phyloP scores from a whole-genome alignment of 2,329 filamentous ascomycete species.

The Venturia carpophila region DNA sequence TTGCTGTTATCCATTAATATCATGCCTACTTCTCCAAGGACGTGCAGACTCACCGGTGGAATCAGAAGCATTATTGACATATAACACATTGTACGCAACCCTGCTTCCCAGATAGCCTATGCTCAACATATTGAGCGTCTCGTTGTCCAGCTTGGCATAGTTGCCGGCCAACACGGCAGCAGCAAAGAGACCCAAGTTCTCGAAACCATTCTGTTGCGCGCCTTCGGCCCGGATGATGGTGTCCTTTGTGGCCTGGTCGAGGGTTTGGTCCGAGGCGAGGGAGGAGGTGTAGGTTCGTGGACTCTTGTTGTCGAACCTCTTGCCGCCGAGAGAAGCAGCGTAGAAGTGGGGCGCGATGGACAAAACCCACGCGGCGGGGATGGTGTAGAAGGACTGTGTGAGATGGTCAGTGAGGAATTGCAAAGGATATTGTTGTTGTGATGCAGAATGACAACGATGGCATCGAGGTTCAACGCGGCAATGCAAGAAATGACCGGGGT shows the following conservation, averaged over 20 bases:
- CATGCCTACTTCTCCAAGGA: not conserved
- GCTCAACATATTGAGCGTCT: conserved; percentile 25
- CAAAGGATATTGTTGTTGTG: not conserved
- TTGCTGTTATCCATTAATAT: conserved; percentile 16
- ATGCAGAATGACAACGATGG: too few species aligned
- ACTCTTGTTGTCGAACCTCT: conserved; percentile 24
- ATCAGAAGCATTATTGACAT: conserved; percentile 24
- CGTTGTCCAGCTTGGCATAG: conserved; percentile 27
- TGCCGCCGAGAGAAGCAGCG: conserved; percentile 21
- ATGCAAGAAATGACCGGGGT: not conserved
- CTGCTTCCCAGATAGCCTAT: conserved; percentile 25
- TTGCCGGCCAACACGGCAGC: conserved; percentile 34
- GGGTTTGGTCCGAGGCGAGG: conserved; percentile 26
- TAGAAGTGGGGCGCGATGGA: conserved; percentile 31
- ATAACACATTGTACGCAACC: conserved; percentile 27
- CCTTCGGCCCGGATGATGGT: conserved; percentile 31
- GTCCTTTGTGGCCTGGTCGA: conserved; percentile 29
- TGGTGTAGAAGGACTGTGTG: conserved; percentile 14
- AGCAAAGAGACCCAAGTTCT: conserved; percentile 35
- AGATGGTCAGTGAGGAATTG: not conserved
- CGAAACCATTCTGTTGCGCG: conserved; percentile 33
- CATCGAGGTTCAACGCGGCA: not conserved
- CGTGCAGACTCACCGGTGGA: not conserved
- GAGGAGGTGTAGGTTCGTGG: conserved; percentile 27
- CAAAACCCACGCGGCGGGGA: conserved; percentile 26